Evolutionary conservation across 176 grass and related monocot species (phyloP).

Genomic region (Musa schizocarpa): DNA sequence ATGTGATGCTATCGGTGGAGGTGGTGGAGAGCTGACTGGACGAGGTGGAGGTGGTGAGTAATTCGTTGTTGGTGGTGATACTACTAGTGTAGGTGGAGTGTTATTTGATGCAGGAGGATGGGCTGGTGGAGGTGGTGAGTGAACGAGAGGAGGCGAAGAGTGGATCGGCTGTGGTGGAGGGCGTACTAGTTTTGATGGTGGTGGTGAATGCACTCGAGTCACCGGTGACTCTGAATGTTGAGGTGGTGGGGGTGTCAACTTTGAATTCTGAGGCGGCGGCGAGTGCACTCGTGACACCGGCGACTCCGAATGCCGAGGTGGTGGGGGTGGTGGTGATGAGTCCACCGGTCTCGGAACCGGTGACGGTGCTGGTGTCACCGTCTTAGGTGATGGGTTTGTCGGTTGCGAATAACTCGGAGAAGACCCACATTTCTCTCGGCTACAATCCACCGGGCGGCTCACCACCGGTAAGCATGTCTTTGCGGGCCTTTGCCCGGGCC

Average conservation of each 20-base stretch:
- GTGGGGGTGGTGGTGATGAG: neutral
- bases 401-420: slow-evolving; percentile 4
- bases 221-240: neutral
- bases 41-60: neutral
- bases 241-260: neutral
- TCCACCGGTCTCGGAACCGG: neutral
- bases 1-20: neutral
- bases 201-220: neutral
- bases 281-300: neutral
- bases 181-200: neutral
- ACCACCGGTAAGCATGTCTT: slow-evolving; percentile 12
- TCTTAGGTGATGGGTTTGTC: neutral
- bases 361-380: neutral
- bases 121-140: neutral
- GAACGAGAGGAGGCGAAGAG: neutral
- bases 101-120: neutral
- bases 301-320: neutral
- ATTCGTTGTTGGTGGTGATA: neutral
- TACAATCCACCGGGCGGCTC: slow-evolving; percentile 25
- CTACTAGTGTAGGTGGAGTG: neutral
- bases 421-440: neutral
- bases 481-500: neutral
- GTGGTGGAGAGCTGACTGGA: neutral
- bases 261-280: neutral
- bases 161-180: neutral